Percentiles rank a stretch among this genome's conserved stretches.
Conservation (phyloP, 176 grass and related monocot genomes). For the Zea mays region Zm-B73-REFERENCE-NAM-5.0 NC_050105.1:139593501-139594000, state of each 20-base stretch:
- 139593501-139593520: constrained; percentile 23
- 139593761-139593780: constrained; percentile 7
- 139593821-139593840: neutral
- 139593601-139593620: constrained; percentile 1
- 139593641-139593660: constrained; percentile 27
- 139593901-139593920: too few species aligned
- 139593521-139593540: neutral
- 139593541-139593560: too few species aligned
- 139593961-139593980: too few species aligned
- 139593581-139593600: too few species aligned
- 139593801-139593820: neutral
- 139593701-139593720: constrained; percentile 14
- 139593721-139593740: neutral
- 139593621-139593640: constrained; percentile 42
- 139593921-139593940: too few species aligned
- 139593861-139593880: too few species aligned
- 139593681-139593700: constrained; percentile 23
- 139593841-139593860: neutral
- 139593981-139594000: too few species aligned
- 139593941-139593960: too few species aligned
- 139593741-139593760: neutral
- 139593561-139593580: too few species aligned
- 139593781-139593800: neutral
- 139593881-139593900: too few species aligned
- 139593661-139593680: constrained; percentile 25